Conservation (phyloP, 768 basidiomycete genomes). For the Paxillus rubicundulus region DNA sequence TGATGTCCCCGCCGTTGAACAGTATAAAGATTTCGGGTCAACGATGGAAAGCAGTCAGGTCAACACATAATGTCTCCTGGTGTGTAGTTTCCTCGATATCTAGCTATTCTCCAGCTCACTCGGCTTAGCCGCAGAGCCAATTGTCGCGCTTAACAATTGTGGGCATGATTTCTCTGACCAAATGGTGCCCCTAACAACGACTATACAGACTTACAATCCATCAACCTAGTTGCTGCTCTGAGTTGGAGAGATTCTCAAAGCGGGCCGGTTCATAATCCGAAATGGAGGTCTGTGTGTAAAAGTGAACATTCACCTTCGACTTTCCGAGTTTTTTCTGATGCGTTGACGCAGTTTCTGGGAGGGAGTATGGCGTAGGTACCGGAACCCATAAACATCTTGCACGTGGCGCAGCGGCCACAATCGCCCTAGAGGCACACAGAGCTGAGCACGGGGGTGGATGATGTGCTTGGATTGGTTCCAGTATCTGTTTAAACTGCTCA, state of each 20-base stretch:
- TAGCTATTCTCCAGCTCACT: constrained; percentile 11
- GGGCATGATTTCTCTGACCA: constrained; percentile 9
- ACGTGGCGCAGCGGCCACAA: constrained; percentile 39
- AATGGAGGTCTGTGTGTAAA: constrained; percentile 61
- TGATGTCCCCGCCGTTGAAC: constrained; percentile 16
- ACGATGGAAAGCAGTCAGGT: constrained; percentile 15
- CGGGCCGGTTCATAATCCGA: constrained; percentile 44
- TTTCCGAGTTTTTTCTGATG: constrained; percentile 14
- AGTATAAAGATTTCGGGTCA: constrained; percentile 27
- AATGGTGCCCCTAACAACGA: not conserved
- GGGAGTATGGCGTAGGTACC: constrained; percentile 46
- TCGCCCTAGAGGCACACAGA: constrained; percentile 38
- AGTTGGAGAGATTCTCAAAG: constrained; percentile 51
- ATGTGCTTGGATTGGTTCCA: constrained; percentile 2
- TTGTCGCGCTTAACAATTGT: constrained; percentile 43
- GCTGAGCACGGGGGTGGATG: constrained; percentile 15
- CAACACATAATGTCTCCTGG: constrained; percentile 22
- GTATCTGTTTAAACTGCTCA: not conserved
- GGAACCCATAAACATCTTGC: constrained; percentile 52
- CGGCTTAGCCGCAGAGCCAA: constrained; percentile 25
- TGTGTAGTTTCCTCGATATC: constrained; percentile 6
- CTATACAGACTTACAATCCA: constrained; percentile 52
- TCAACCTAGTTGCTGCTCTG: constrained; percentile 40
- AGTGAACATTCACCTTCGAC: constrained; percentile 36
- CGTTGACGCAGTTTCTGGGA: constrained; percentile 45